Evolutionary conservation across 2,329 filamentous ascomycete genomes (phyloP).

Genomic region (Trematosphaeria pertusa): DNA sequence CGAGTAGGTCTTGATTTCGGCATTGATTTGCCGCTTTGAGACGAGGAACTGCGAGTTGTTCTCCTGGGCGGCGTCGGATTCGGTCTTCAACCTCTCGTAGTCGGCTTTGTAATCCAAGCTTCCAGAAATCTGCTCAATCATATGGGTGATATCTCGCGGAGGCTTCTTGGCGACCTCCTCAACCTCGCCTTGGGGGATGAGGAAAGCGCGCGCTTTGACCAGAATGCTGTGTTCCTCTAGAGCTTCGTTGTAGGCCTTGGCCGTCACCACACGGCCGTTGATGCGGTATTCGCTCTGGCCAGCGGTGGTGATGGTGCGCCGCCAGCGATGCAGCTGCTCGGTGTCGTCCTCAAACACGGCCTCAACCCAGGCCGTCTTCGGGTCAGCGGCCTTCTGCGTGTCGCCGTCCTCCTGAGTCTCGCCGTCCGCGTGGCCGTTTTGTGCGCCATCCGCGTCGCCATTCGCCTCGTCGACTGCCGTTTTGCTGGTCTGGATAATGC

Average conservation of each 20-base stretch:
- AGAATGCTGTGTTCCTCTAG: slow-evolving; percentile 94
- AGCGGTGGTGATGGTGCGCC: slow-evolving; percentile 86
- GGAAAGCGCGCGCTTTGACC: slow-evolving; percentile 96
- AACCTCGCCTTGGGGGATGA: slow-evolving; percentile 98
- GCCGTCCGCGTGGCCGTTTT: slow-evolving; percentile 42
- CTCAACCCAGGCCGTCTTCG: slow-evolving; percentile 98
- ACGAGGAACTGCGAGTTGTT: slow-evolving; percentile 89
- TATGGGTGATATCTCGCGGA: slow-evolving; percentile 86
- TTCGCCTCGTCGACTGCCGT: slow-evolving; percentile 75
- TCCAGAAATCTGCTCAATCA: slow-evolving; percentile 97
- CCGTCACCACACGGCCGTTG: slow-evolving; percentile 88
- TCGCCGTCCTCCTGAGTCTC: slow-evolving; percentile 57
- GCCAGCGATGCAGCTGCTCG: slow-evolving; percentile 94
- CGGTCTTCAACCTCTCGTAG: slow-evolving; percentile 87
- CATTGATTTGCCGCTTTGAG: slow-evolving; percentile 91
- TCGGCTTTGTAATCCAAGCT: slow-evolving; percentile 93
- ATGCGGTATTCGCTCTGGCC: slow-evolving; percentile 96
- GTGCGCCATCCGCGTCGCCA: slow-evolving; percentile 49
- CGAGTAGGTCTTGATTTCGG: slow-evolving; percentile 96
- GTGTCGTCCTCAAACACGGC: slow-evolving; percentile 98
- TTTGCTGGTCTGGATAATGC: slow-evolving; percentile 89
- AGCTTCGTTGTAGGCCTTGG: slow-evolving; percentile 90
- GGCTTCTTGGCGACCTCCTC: slow-evolving; percentile 96
- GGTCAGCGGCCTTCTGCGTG: slow-evolving; percentile 75
- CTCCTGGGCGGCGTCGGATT: slow-evolving; percentile 85